Evolutionary conservation across 2,329 filamentous ascomycete species (phyloP).

Genomic region (Phaeophleospora eucalypticola): DNA sequence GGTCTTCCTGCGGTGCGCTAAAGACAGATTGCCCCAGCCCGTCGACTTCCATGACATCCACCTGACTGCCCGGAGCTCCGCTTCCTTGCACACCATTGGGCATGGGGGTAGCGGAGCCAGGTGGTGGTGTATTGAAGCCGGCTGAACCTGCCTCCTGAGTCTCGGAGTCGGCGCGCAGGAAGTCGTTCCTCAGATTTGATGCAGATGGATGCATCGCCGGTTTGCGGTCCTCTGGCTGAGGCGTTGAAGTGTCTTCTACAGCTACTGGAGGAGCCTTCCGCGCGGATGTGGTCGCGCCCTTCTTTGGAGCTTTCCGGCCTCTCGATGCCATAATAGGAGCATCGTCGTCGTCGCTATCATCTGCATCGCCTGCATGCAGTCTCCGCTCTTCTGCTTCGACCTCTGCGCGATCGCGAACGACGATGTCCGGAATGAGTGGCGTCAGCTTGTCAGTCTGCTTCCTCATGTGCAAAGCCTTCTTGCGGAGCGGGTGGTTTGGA

Average conservation of each 20-base stretch:
- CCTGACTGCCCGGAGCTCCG: conserved; percentile 61
- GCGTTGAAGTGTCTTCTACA: conserved; percentile 66
- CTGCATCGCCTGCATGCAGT: conserved; percentile 77
- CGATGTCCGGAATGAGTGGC: conserved; percentile 87
- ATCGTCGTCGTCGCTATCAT: conserved; percentile 79
- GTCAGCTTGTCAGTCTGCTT: conserved; percentile 97
- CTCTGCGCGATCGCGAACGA: conserved; percentile 84
- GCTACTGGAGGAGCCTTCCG: conserved; percentile 46
- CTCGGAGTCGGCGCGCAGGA: conserved; percentile 67
- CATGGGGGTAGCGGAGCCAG: conserved; percentile 71
- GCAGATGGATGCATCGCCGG: conserved; percentile 53
- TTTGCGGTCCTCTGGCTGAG: conserved; percentile 65
- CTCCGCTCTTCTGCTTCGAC: conserved; percentile 71
- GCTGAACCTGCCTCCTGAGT: conserved; percentile 69
- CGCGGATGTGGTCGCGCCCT: conserved; percentile 56
- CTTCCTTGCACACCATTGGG: conserved; percentile 61
- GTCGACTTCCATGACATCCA: conserved; percentile 84
- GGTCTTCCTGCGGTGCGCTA: conserved; percentile 66
- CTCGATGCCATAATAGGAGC: conserved; percentile 92
- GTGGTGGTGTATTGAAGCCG: conserved; percentile 79
- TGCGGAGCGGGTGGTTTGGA: conserved; percentile 77
- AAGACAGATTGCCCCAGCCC: conserved; percentile 62
- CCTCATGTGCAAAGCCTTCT: conserved; percentile 93
- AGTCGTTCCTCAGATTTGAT: conserved; percentile 50
- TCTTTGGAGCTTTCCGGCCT: conserved; percentile 80